These are phyloP conservation scores for Phytophthora pinifolia DNA, from an alignment of 352 stramenopile species.

Conservation along the genomic window DNA sequence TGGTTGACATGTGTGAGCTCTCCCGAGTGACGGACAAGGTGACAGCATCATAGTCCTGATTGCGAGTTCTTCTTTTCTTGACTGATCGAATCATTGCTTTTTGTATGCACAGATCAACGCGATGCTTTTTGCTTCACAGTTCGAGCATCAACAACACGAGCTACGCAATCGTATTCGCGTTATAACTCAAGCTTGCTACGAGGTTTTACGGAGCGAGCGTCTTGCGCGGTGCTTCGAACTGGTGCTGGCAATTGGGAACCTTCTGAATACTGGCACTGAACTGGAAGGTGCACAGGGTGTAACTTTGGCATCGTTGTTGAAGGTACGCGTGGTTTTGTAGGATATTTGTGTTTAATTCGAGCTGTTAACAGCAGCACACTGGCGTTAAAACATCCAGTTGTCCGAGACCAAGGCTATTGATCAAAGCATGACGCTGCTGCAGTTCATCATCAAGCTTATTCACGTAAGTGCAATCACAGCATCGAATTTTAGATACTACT, in stretches of 20 bases:
- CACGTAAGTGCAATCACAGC: conserved; percentile 41
- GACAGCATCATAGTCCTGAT: conserved; percentile 1
- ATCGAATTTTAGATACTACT: background rate
- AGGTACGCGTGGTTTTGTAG: conserved; percentile 33
- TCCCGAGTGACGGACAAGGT: conserved; percentile 74
- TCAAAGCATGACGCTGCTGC: conserved; percentile 66
- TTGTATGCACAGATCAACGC: conserved; percentile 47
- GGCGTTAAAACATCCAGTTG: conserved; percentile 29
- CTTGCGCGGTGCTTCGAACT: conserved; percentile 78
- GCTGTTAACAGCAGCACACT: too few relatives aligned
- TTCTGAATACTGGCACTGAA: conserved; percentile 73
- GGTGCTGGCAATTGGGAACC: conserved; percentile 71
- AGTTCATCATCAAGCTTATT: conserved; percentile 81
- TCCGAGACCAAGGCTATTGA: conserved; percentile 85
- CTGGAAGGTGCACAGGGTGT: conserved; percentile 68
- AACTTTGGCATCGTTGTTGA: conserved; percentile 73
- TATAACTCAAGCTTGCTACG: conserved; percentile 62
- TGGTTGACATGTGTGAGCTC: conserved; percentile 76
- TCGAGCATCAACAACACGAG: conserved; percentile 57
- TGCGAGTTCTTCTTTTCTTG: background rate
- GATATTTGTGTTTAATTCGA: background rate
- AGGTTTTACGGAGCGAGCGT: conserved; percentile 69
- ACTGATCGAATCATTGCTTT: conserved; percentile 1
- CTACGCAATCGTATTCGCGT: conserved; percentile 42
- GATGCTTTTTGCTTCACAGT: conserved; percentile 72